phyloP scores from a whole-genome alignment of 1,284 basidiomycete genomes.

The Leccinum pallidistipes region DNA sequence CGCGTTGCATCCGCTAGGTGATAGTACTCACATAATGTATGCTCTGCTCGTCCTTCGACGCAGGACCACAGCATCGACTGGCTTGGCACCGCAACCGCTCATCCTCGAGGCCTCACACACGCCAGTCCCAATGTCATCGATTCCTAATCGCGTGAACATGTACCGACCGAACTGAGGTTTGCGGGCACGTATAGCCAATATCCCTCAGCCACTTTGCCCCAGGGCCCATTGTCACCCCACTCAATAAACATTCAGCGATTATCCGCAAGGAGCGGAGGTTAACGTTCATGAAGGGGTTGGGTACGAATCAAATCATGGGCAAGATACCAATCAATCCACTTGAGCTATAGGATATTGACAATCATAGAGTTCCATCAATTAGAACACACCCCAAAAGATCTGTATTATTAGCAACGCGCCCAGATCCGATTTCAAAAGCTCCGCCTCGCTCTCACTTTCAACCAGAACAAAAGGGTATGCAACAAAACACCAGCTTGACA shows the following conservation, averaged over 20 bases:
- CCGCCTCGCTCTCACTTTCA: neutral
- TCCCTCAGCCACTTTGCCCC: slow-evolving; percentile 12
- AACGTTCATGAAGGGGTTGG: neutral
- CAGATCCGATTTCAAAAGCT: neutral
- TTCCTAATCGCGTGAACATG: neutral
- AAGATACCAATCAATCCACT: neutral
- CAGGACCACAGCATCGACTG: neutral
- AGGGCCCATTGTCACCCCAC: slow-evolving; percentile 20
- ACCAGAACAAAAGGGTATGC: neutral
- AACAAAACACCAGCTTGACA: neutral
- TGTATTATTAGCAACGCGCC: neutral
- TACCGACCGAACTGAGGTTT: neutral
- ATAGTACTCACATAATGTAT: neutral
- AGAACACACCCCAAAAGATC: neutral
- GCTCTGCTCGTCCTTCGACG: neutral
- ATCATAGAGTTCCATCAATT: neutral
- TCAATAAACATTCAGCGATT: neutral
- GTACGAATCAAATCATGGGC: neutral
- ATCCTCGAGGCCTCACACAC: neutral
- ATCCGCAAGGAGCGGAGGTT: neutral
- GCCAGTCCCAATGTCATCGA: slow-evolving; percentile 1
- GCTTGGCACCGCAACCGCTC: neutral
- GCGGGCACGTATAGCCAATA: slow-evolving; percentile 29
- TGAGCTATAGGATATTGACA: neutral
- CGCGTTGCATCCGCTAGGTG: neutral